Evolutionary conservation across 305 asterid species (phyloP), one percentile per base, ranked within the genome.

Genomic region (Caryopteris hybrid): DNA sequence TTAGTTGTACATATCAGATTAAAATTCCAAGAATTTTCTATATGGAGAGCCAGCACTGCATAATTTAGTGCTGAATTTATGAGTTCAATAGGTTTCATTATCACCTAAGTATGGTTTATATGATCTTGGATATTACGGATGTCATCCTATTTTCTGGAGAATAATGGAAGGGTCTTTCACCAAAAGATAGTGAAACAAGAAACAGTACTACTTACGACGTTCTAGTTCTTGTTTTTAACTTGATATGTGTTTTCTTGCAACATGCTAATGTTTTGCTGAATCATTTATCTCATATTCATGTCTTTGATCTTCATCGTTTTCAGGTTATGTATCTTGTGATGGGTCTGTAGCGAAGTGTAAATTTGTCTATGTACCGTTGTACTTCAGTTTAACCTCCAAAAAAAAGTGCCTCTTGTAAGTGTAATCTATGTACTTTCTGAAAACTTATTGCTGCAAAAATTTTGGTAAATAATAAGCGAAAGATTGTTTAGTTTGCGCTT

Each of bases 311-410:
- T 42, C 23, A 66, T 14, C 51, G 38, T 22, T 75, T 68, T 9
- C 84, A 79, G 84, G 80, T 68, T 38, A 6, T 52, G 65, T 69
- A 58, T 29, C 72, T 25, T 23, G 16, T 50, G 39, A 29, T 48
- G 70, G 72, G 75, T 58, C 31, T 25, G 22, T 59, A 46, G 55
- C 46, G 64, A 76, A 80, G 70, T 76, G 77, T 73, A 76, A 65
- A 76, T 70, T 76, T 43, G n/a, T 66, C 68, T 62, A 33, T 48
- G 61, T 47, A 69, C 41, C 47, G 63, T 48, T 69, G 14, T 65
- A 48, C 59, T 67, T 55, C 72, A 61, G 60, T 61, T 48, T 34
- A 67, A 61, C 4, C 4, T 1, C 31, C 46, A 63, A 52, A 56
- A 47, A n/a, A 41, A 71, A 34, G 43, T 54, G 72, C 45, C 39